Evolutionary conservation across 2,329 filamentous ascomycete species (phyloP).

Genomic region (Trichoderma koningiopsis): DNA sequence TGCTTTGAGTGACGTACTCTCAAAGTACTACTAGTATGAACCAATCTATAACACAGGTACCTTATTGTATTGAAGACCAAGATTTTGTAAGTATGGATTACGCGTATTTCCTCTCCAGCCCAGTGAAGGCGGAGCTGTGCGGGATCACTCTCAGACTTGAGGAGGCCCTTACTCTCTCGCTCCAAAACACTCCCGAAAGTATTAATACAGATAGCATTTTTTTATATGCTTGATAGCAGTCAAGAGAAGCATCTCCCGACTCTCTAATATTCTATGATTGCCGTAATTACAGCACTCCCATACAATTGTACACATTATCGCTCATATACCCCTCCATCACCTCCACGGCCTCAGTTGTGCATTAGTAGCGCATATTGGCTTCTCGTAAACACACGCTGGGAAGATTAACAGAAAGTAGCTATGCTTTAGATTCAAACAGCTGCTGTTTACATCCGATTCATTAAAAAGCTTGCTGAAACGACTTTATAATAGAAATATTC

Average conservation of each 20-base stretch:
- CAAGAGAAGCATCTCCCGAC: neutral
- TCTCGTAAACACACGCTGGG: neutral
- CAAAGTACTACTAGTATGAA: neutral
- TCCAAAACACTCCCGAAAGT: neutral
- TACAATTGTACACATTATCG: neutral
- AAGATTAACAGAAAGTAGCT: neutral
- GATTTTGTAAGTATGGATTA: neutral
- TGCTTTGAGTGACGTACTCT: no score
- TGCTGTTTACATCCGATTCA: neutral
- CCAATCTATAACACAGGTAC: neutral
- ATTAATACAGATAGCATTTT: neutral
- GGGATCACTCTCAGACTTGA: neutral
- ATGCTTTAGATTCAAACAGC: neutral
- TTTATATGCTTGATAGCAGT: neutral
- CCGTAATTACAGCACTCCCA: neutral
- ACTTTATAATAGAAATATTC: no score
- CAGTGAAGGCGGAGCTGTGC: neutral
- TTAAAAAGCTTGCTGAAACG: neutral
- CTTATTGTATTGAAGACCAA: neutral
- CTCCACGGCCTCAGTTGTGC: neutral
- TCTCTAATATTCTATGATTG: neutral
- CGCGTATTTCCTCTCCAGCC: neutral
- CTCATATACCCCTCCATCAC: neutral
- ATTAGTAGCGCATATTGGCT: neutral
- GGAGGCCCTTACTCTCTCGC: neutral